Evolutionary conservation across 2,329 filamentous ascomycete species (phyloP), one percentile per base, ranked within the genome.

Genomic region (Davidsoniella neocaledoniae): DNA sequence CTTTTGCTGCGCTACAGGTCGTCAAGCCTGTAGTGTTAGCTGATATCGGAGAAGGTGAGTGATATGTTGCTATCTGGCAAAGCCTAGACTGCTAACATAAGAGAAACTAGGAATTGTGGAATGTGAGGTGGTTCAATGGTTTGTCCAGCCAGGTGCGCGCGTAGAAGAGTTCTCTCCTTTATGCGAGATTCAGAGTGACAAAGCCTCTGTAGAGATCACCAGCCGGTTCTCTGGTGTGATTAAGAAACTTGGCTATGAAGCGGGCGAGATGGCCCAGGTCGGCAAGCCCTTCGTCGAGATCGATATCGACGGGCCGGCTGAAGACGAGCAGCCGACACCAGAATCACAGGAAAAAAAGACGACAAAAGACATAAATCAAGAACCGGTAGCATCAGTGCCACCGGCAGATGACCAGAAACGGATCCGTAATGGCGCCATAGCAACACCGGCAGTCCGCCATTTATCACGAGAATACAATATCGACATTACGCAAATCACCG

Each of bases 121-220:
- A 68, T 94, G 91, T 61, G 91, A 98, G 66, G 86, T 98, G 60
- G 96, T 96, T 60, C 91, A 98, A 70, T 98, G 91, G 91, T 98
- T 96, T 63, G 90, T 98, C 56, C 83, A 95, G 66, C 87, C 93
- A 46, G 90, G 88, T 52, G 91, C 91, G 36, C 81, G 84, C 52
- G 88, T 98, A 58, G 88, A 98, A 68, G 90, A 98, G 69, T 98
- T 94, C 74, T 91, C 93, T 58, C 91, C 90, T 53, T 74, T 98
- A 43, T 98, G 91, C 67, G 91, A 98, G 68, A 93, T 98, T 42
- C 91, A 96, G 64, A 95, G 88, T 59, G 91, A 98, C 68, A 98
- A 98, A 66, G 91, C 91, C 46, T 77, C 78, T 1, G 77, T 81
- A 19, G 76, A 96, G 73, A 98, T 98, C 58, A 96, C 91, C 38